phyloP scores from a whole-genome alignment of 129 eudicot species.

The Saussurea involucrata region DNA sequence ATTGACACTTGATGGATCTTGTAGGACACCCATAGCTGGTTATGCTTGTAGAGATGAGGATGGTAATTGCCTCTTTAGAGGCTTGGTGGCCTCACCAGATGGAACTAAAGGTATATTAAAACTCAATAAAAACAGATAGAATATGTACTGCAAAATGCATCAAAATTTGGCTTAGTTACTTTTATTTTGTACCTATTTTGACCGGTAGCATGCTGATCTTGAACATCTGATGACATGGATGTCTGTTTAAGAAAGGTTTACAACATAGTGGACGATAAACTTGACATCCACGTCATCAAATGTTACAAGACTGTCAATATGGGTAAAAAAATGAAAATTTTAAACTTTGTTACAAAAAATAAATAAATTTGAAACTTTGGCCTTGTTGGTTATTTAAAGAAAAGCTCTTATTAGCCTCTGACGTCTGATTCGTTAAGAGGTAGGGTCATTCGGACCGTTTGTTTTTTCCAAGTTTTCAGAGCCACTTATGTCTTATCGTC shows the following conservation, averaged over 20 bases:
- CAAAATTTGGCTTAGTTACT: neutral
- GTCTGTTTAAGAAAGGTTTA: neutral
- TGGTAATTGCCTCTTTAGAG: conserved; percentile 74
- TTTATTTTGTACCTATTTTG: neutral
- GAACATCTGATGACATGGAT: neutral
- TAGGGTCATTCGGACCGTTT: too few species aligned
- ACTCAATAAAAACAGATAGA: neutral
- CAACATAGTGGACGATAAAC: neutral
- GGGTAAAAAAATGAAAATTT: neutral
- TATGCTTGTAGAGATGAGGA: conserved; percentile 69
- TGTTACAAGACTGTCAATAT: neutral
- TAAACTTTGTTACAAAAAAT: neutral
- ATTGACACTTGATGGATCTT: conserved; percentile 74
- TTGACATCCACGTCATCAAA: neutral
- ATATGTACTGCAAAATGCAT: neutral
- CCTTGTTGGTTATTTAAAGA: too few species aligned
- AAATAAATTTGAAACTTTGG: too few species aligned
- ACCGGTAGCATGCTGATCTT: neutral
- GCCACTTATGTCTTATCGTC: too few species aligned
- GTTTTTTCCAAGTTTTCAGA: too few species aligned
- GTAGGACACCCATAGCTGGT: conserved; percentile 97
- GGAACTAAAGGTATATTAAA: conserved; percentile 59
- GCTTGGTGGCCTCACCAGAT: conserved; percentile 89
- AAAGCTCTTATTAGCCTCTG: too few species aligned
- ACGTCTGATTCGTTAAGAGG: too few species aligned